These are phyloP conservation scores for Cornus kousa DNA, from an alignment of 148 eudicot genomes.

Conservation along the genomic window DNA sequence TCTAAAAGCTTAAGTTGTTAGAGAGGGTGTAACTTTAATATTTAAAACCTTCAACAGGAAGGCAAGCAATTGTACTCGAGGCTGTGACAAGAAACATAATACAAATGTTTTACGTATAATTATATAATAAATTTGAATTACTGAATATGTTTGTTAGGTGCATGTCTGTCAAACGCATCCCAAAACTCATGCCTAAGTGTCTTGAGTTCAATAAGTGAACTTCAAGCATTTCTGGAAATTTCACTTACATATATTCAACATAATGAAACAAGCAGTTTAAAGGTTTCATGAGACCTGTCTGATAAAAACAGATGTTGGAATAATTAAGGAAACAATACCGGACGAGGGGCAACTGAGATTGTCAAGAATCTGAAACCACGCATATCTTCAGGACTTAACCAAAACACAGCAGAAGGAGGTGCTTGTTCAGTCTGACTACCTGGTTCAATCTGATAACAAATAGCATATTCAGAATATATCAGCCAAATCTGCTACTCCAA, in stretches of 20 bases:
- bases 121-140: too few species aligned
- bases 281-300: not conserved
- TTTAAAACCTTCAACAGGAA: too few species aligned
- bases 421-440: slow-evolving; percentile 99
- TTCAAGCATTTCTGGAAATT: too few species aligned
- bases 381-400: slow-evolving; percentile 70
- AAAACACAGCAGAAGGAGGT: slow-evolving; percentile 90
- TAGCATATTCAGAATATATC: not conserved
- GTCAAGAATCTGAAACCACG: slow-evolving; percentile 87
- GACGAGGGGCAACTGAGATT: slow-evolving; percentile 95
- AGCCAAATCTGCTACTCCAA: slow-evolving; percentile 4
- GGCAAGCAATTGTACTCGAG: too few species aligned
- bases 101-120: too few species aligned
- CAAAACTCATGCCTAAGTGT: too few species aligned
- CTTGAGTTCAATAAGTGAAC: too few species aligned
- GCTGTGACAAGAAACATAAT: too few species aligned
- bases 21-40: too few species aligned
- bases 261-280: not conserved
- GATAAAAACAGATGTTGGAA: not conserved
- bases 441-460: slow-evolving; percentile 71
- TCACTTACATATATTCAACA: not conserved
- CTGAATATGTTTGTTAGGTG: too few species aligned
- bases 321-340: slow-evolving; percentile 48
- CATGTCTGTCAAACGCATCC: too few species aligned
- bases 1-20: too few species aligned